Base-by-base conservation (phyloP, 345 rosid genomes). In the Acer yangbiense region DNA sequence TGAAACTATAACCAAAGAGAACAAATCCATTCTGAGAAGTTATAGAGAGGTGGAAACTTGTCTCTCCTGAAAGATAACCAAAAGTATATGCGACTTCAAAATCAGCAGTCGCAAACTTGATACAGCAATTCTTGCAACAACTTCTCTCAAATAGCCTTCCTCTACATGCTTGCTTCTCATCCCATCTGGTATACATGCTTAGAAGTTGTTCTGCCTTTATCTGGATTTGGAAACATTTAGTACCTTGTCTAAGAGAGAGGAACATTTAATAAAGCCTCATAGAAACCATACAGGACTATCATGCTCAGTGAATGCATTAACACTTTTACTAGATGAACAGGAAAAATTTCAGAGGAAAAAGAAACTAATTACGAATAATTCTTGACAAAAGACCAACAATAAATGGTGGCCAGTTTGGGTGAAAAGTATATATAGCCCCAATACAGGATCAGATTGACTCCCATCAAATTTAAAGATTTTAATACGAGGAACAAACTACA, bases 11-110 rank as follows among this genome's bases (percentile, higher is more conserved):
- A 54, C 41, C 52, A n/a, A 16, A 29, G 77, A 39, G 14, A 32
- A 32, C 39, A 32, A 58, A n/a, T n/a, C n/a, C n/a, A 68, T 70
- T 12, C 14, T 29, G 69, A 43, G 84, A 83, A 77, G 78, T 85
- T 78, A 88, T 78, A 78, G 84, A 84, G 69, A 29, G 72, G 75
- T 92, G 98, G 67, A 88, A 62, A 35, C 98, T 95, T 75, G 75
- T 79, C 88, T 94, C 98, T 29, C 95, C 97, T 35, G 79, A 87
- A 72, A 94, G 92, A 87, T 87, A 90, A 46, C 98, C 97, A 46
- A 89, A 94, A 64, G 95, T 94, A 83, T 77, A 86, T 77, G 87
- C 88, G 68, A 86, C 88, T 83, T 92, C 98, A 67, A 92, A 90
- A 77, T 94, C 98, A 66, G 88, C 98, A 17, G 86, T 46, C 25